Evolutionary conservation across 1,139 yeast genomes (phyloP).

Genomic region (Debaryomyces subglobosus): DNA sequence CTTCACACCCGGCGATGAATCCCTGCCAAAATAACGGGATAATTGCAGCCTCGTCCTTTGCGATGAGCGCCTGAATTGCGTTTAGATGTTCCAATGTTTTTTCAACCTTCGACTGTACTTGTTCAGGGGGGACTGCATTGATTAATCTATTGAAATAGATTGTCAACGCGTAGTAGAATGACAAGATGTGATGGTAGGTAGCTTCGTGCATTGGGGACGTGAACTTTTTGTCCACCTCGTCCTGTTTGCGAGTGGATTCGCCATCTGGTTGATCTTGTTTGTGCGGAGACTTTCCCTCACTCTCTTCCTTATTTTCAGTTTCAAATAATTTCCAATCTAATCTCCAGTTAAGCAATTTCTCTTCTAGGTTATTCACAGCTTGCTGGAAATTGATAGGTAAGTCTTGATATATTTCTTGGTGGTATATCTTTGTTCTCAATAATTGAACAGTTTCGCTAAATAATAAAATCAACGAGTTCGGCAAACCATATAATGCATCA

Average conservation of each 20-base stretch:
- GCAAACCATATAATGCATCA: constrained; percentile 82
- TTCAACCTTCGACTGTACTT: constrained; percentile 61
- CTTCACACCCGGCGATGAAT: constrained; percentile 86
- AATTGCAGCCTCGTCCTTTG: constrained; percentile 57
- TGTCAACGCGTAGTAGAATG: constrained; percentile 73
- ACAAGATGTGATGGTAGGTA: constrained; percentile 79
- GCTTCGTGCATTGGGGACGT: constrained; percentile 67
- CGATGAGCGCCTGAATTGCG: constrained; percentile 59
- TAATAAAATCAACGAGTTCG: constrained; percentile 73
- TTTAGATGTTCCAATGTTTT: constrained; percentile 68
- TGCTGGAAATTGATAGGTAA: constrained; percentile 49
- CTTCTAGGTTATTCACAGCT: constrained; percentile 52
- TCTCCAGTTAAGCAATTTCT: constrained; percentile 62
- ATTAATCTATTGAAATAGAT: constrained; percentile 78
- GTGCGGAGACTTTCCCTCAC: constrained; percentile 18
- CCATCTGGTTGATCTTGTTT: constrained; percentile 13
- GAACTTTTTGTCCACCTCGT: constrained; percentile 29
- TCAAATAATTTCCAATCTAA: constrained; percentile 60
- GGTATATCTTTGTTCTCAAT: constrained; percentile 62
- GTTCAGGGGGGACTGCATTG: constrained; percentile 52
- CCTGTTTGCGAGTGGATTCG: constrained; percentile 9
- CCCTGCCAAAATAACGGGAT: constrained; percentile 90
- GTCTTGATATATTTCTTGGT: constrained; percentile 32
- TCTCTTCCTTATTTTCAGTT: constrained; percentile 13
- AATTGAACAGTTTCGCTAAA: constrained; percentile 73